Evolutionary conservation across 805 yeast genomes (phyloP), one percentile per base, ranked within the genome.

Genomic region (Saturnispora halmiae): DNA sequence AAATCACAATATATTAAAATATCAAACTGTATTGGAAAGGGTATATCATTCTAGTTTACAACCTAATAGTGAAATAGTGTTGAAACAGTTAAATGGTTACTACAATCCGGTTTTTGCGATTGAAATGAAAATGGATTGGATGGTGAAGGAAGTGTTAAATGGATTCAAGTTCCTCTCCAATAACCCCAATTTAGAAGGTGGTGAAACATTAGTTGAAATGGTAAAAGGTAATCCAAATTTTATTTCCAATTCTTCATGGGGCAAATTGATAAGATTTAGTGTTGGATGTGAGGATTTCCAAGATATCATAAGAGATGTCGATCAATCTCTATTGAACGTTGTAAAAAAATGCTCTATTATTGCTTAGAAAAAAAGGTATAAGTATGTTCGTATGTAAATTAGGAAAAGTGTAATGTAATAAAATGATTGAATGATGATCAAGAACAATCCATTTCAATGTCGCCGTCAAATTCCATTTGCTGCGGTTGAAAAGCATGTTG

Each of bases 251-350:
- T 29, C 18, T 14, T 3, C 36, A 22, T 5, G 36, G 35, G 13
- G 38, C 38, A n/a, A 56, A 54, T 52, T 72, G 34, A 53, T 73
- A 36, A 56, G 78, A 45, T 61, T 73, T 31, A 70, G 75, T 46
- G 63, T 72, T n/a, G 79, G 79, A 3, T 65, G 73, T 40, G 78
- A 73, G 46, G 70, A 72, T 49, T 61, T 61, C 29, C 68, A 68
- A 20, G 78, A 73, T 53, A 64, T 73, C 42, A 64, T 71, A 19
- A 64, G 63, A 32, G 78, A 73, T 52, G 57, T 72, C 9, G 61
- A 58, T 40, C 64, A 55, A 21, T 75, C 75, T 1, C 48, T 69
- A 20, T 43, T 47, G 43, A 46, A 51, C 35, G 49, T 54, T 7
- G 43, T 51, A 20, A 34, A 37, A 21, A 26, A 39, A 25, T 19